Conservation (phyloP, 768 basidiomycete genomes). For the Panus rudis region DNA sequence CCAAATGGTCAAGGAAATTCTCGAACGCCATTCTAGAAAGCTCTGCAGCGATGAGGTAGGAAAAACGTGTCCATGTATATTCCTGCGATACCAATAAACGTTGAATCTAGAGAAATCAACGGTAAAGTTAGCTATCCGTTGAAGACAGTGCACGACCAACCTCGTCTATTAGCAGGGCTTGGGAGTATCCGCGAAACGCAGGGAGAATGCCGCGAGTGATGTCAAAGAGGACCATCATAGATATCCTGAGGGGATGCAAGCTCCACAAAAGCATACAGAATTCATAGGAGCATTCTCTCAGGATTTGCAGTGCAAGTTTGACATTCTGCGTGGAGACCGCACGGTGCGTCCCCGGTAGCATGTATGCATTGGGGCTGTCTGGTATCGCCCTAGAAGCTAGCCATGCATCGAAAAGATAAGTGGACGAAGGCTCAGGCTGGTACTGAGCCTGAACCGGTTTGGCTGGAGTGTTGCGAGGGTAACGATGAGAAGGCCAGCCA, state of each 20-base stretch:
- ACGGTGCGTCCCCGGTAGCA: slow-evolving; percentile 61
- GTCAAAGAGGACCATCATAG: slow-evolving; percentile 66
- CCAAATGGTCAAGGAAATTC: slow-evolving; percentile 59
- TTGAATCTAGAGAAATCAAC: slow-evolving; percentile 48
- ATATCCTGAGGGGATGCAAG: slow-evolving; percentile 61
- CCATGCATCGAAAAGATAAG: slow-evolving; percentile 20
- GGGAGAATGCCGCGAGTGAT: slow-evolving; percentile 70
- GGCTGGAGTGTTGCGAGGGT: neutral
- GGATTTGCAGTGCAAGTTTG: slow-evolving; percentile 48
- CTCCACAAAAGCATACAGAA: slow-evolving; percentile 43
- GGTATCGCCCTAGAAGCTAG: slow-evolving; percentile 20
- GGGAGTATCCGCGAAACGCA: slow-evolving; percentile 79
- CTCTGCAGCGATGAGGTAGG: slow-evolving; percentile 54
- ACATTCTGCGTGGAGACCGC: slow-evolving; percentile 51
- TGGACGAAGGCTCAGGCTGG: neutral
- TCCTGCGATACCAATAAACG: slow-evolving; percentile 59
- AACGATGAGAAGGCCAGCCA: neutral
- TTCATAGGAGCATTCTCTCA: slow-evolving; percentile 46
- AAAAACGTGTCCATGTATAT: slow-evolving; percentile 63
- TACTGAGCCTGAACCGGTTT: neutral
- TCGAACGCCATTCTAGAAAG: slow-evolving; percentile 57
- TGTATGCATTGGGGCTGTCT: slow-evolving; percentile 12
- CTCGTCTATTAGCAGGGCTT: slow-evolving; percentile 81
- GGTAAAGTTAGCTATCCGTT: neutral
- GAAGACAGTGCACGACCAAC: slow-evolving; percentile 32